Evolutionary conservation across 176 grass and related monocot genomes (phyloP).

Genomic region (Alopecurus myosuroides): DNA sequence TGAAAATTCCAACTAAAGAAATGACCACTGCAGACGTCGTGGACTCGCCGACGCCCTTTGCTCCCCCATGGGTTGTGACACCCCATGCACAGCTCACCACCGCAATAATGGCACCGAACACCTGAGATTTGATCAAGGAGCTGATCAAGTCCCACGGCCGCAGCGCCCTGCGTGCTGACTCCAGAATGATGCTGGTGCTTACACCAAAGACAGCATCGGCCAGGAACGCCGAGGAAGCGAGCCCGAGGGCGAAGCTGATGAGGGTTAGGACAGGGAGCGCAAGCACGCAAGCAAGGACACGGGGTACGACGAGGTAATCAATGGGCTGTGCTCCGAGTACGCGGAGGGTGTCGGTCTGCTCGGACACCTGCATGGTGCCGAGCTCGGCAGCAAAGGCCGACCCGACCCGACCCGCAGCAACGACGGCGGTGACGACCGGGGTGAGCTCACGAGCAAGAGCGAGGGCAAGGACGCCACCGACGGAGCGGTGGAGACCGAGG

Average conservation of each 20-base stretch:
- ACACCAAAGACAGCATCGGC: constrained; percentile 87
- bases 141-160: constrained; percentile 93
- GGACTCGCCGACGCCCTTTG: constrained; percentile 92
- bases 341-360: constrained; percentile 89
- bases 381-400: constrained; percentile 98
- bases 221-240: constrained; percentile 79
- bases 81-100: constrained; percentile 97
- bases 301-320: constrained; percentile 86
- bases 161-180: constrained; percentile 81
- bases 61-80: constrained; percentile 82
- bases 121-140: constrained; percentile 88
- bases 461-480: constrained; percentile 92
- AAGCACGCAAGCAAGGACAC: constrained; percentile 82
- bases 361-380: constrained; percentile 98
- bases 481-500: constrained; percentile 93
- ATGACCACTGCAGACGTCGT: constrained; percentile 91
- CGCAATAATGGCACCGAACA: constrained; percentile 84
- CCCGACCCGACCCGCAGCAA: constrained; percentile 71
- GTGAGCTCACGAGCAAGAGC: constrained; percentile 82
- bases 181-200: constrained; percentile 93
- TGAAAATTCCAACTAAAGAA: constrained; percentile 82
- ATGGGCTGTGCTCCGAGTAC: constrained; percentile 80
- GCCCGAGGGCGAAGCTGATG: constrained; percentile 77
- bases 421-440: constrained; percentile 89
- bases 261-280: constrained; percentile 80